A percentile compares a stretch with the other conserved stretches of the same genome.
phyloP scores from a whole-genome alignment of 1,284 basidiomycete species.

The Microbotryum scabiosae region DNA sequence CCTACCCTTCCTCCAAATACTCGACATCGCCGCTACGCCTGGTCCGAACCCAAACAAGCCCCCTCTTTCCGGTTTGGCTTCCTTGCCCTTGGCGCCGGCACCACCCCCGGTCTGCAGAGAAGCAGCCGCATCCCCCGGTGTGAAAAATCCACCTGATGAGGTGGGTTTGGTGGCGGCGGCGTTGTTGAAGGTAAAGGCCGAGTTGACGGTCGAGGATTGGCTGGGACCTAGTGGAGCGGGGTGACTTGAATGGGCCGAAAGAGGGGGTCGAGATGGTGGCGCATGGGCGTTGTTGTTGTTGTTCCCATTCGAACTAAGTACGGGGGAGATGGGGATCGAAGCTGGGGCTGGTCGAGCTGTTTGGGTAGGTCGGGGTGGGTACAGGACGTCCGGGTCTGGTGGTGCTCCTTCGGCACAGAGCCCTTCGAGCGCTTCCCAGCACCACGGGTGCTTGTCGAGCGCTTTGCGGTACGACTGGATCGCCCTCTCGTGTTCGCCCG shows the following conservation, averaged over 20 bases:
- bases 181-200: neutral
- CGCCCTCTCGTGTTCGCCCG: conserved; percentile 64
- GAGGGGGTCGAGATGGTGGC: conserved; percentile 8
- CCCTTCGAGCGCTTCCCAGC: conserved; percentile 91
- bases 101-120: neutral
- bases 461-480: conserved; percentile 62
- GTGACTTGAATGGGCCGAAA: neutral
- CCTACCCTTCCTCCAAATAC: neutral
- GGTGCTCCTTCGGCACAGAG: conserved; percentile 68
- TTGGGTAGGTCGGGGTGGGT: neutral
- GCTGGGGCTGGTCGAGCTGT: neutral
- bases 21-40: neutral
- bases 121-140: conserved; percentile 9
- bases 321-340: neutral
- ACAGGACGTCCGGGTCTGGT: conserved; percentile 20
- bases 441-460: conserved; percentile 62
- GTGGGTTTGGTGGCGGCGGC: neutral
- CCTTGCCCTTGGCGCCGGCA: neutral
- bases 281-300: conserved; percentile 13
- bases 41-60: neutral
- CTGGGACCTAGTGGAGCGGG: conserved; percentile 15
- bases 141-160: conserved; percentile 10
- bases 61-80: too few species aligned
- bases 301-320: conserved; percentile 4
- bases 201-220: conserved; percentile 21